These are phyloP conservation scores for Polyporus arcularius DNA, from an alignment of 768 basidiomycete genomes.

Conservation along the genomic window DNA sequence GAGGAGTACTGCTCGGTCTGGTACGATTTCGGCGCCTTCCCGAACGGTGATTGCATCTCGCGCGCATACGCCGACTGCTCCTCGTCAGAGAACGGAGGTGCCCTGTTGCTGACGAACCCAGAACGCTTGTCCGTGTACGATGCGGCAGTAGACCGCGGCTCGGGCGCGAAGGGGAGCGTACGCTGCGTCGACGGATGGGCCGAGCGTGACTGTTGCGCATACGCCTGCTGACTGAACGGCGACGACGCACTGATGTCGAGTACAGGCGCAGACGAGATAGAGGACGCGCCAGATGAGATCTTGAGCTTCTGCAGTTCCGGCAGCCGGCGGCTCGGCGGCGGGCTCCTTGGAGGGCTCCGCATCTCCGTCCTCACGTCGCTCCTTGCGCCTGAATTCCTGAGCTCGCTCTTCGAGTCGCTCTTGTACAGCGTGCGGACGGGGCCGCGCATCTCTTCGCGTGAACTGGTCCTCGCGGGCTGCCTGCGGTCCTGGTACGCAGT, in stretches of 20 bases:
- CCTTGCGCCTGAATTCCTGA: background rate
- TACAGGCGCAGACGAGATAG: background rate
- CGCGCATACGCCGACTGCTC: background rate
- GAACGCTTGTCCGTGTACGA: background rate
- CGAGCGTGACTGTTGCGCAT: background rate
- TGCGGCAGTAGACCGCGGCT: background rate
- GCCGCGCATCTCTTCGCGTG: background rate
- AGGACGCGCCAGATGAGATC: background rate
- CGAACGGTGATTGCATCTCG: background rate
- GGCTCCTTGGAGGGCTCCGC: background rate
- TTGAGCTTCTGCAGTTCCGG: background rate
- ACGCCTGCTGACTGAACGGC: background rate
- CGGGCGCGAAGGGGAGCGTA: background rate
- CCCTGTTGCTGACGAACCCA: background rate
- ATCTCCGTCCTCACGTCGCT: background rate
- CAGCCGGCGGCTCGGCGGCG: background rate
- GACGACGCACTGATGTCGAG: slow-evolving; percentile 1
- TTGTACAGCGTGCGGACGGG: background rate
- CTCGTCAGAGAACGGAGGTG: background rate
- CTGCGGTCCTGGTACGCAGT: background rate
- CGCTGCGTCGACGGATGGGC: background rate
- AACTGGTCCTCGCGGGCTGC: background rate
- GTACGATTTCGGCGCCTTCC: background rate
- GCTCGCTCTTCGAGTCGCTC: background rate
- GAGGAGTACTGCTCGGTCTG: background rate